A percentile compares a stretch with the other conserved stretches of the same genome.
Conservation (phyloP, 140 eudicot species). For the Cichorium intybus region DNA sequence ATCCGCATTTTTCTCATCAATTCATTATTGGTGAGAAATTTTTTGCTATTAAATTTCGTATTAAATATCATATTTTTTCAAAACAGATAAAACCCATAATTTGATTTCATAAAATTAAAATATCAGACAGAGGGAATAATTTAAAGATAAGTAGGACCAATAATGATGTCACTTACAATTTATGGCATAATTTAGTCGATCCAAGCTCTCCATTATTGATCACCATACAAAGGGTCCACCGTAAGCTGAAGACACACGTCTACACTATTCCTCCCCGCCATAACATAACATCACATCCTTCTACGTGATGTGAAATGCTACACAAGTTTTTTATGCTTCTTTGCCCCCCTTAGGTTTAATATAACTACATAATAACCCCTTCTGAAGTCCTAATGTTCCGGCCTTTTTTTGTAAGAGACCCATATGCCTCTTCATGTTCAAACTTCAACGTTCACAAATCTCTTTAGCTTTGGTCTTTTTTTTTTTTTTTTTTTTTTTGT, state of each 20-base stretch:
- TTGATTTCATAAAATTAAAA: neutral
- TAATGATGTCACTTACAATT: constrained; percentile 25
- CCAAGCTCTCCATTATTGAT: constrained; percentile 37
- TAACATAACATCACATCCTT: constrained; percentile 7
- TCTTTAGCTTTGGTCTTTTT: neutral
- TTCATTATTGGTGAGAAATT: too few species aligned
- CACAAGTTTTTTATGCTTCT: neutral
- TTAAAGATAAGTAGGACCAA: constrained; percentile 29
- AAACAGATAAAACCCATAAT: neutral
- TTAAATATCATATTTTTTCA: too few species aligned
- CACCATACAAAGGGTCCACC: constrained; percentile 30
- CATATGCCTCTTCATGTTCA: neutral
- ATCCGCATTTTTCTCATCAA: too few species aligned
- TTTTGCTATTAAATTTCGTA: too few species aligned
- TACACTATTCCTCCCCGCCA: constrained; percentile 4
- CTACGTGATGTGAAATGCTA: constrained; percentile 11
- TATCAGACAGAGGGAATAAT: constrained; percentile 22
- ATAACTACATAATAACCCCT: constrained; percentile 6
- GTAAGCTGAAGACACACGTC: constrained; percentile 30
- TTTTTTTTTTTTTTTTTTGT: neutral
- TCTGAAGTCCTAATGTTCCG: neutral
- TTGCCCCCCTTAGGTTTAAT: constrained; percentile 11
- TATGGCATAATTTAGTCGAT: constrained; percentile 36
- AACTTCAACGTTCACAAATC: neutral
- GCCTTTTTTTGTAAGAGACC: neutral